phyloP scores from a whole-genome alignment of 2,329 filamentous ascomycete species.

The Hirsutella minnesotensis region DNA sequence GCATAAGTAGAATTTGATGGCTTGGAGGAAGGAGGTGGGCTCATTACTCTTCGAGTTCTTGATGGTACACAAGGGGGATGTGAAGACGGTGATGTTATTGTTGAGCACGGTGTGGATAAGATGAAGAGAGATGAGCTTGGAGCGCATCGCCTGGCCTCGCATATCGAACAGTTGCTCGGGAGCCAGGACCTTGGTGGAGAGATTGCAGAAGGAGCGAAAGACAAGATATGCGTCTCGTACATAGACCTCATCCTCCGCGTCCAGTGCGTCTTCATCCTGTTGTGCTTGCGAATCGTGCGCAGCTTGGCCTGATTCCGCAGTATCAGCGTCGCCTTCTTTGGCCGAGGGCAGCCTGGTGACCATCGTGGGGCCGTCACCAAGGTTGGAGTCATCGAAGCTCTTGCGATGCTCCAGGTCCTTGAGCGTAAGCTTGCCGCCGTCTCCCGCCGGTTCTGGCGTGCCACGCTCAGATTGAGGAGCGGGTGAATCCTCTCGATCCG shows the following conservation, averaged over 20 bases:
- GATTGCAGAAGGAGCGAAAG: slow-evolving; percentile 93
- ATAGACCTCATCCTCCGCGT: slow-evolving; percentile 85
- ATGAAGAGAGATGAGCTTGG: slow-evolving; percentile 88
- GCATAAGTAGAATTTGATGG: slow-evolving; percentile 93
- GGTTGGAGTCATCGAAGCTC: slow-evolving; percentile 55
- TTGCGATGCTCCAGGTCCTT: slow-evolving; percentile 57
- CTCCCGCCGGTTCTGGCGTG: slow-evolving; percentile 18
- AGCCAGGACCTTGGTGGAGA: slow-evolving; percentile 83
- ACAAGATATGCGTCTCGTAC: slow-evolving; percentile 95
- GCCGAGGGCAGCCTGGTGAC: slow-evolving; percentile 47
- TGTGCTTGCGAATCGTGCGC: slow-evolving; percentile 40
- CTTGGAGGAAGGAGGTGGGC: slow-evolving; percentile 82
- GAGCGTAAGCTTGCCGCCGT: slow-evolving; percentile 46
- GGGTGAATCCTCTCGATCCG: slow-evolving; percentile 22
- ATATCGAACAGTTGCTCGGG: slow-evolving; percentile 88
- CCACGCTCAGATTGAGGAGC: slow-evolving; percentile 18
- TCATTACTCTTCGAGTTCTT: slow-evolving; percentile 81
- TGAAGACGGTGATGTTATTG: slow-evolving; percentile 86
- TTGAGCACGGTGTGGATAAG: slow-evolving; percentile 91
- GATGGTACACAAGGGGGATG: slow-evolving; percentile 84
- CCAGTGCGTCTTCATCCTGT: slow-evolving; percentile 47
- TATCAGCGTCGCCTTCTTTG: slow-evolving; percentile 23
- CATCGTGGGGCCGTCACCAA: slow-evolving; percentile 57
- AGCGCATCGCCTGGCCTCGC: slow-evolving; percentile 91
- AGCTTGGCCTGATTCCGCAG: slow-evolving; percentile 41